These are phyloP conservation scores for Onygena corvina DNA, from an alignment of 2,329 filamentous ascomycete genomes.

Conservation along the genomic window DNA sequence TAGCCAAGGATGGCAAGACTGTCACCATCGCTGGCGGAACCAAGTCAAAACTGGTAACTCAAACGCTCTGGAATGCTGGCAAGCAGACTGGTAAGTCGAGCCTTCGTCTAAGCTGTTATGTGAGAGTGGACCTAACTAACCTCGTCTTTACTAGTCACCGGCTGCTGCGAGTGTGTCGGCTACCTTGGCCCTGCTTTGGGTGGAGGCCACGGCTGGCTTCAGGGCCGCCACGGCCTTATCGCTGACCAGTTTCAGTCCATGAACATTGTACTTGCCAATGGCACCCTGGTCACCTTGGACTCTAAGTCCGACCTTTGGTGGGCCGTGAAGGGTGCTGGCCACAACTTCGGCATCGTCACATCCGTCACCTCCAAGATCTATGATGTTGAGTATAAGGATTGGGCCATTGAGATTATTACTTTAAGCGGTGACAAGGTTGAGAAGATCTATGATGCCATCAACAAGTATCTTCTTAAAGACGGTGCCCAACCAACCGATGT, in stretches of 20 bases:
- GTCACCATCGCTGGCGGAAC: slow-evolving; percentile 41
- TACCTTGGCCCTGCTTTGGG: slow-evolving; percentile 42
- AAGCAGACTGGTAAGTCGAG: slow-evolving; percentile 39
- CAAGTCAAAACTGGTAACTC: slow-evolving; percentile 36
- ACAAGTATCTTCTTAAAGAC: slow-evolving; percentile 35
- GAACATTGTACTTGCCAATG: slow-evolving; percentile 43
- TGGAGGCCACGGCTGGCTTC: slow-evolving; percentile 46
- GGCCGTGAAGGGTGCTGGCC: slow-evolving; percentile 46
- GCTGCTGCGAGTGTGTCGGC: slow-evolving; percentile 43
- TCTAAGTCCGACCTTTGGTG: slow-evolving; percentile 43
- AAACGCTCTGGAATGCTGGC: slow-evolving; percentile 39
- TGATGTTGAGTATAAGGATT: slow-evolving; percentile 26
- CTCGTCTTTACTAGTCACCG: slow-evolving; percentile 29
- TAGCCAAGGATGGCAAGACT: slow-evolving; percentile 35
- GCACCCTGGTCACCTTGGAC: slow-evolving; percentile 31
- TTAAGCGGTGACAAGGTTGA: slow-evolving; percentile 42
- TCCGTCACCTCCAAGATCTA: slow-evolving; percentile 39
- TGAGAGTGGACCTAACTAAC: too few relatives aligned
- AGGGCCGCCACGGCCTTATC: slow-evolving; percentile 43
- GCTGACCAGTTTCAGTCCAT: slow-evolving; percentile 43
- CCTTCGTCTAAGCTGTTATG: too few relatives aligned
- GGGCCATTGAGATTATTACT: slow-evolving; percentile 33
- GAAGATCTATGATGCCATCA: slow-evolving; percentile 37
- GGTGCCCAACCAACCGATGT: slow-evolving; percentile 37
- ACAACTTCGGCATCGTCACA: slow-evolving; percentile 49